Percentiles rank a stretch among this genome's conserved stretches.
phyloP scores from a whole-genome alignment of 176 grass and related monocot genomes.

The Eremochloa ophiuroides region DNA sequence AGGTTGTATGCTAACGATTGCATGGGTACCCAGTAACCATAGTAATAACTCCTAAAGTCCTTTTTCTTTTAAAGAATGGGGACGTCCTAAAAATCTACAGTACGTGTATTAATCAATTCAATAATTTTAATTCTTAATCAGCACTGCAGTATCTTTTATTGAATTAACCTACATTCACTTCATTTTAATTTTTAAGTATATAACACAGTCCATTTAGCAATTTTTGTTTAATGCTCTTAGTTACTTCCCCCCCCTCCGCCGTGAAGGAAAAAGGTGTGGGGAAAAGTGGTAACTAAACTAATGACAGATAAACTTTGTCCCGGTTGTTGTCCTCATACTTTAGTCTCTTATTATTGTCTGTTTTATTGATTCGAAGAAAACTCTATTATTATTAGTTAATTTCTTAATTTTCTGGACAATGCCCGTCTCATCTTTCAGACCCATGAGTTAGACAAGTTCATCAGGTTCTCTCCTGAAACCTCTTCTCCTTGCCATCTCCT shows the following conservation, averaged over 20 bases:
- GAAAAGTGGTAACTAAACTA: neutral
- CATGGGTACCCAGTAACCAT: neutral
- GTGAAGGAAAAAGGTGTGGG: neutral
- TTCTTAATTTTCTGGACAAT: neutral
- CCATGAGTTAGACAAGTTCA: neutral
- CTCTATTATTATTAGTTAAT: neutral
- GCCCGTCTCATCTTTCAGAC: neutral
- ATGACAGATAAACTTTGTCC: neutral
- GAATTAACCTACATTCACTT: neutral
- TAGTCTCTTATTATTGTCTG: neutral
- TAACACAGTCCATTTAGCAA: neutral
- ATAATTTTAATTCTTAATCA: neutral
- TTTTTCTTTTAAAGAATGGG: neutral
- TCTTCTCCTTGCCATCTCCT: neutral
- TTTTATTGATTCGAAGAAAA: neutral
- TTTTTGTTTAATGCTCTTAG: neutral
- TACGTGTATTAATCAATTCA: neutral
- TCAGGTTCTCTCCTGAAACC: neutral
- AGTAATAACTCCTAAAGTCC: neutral
- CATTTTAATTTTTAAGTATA: neutral
- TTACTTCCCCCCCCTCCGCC: neutral
- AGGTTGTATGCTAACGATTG: conserved; percentile 1
- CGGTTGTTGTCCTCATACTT: neutral
- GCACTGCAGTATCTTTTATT: neutral
- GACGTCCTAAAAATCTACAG: neutral